Percentiles rank a stretch among this genome's conserved stretches.
These are phyloP conservation scores for Moniliella sp. DNA, from an alignment of 1,284 basidiomycete genomes.

Conservation along the genomic window DNA sequence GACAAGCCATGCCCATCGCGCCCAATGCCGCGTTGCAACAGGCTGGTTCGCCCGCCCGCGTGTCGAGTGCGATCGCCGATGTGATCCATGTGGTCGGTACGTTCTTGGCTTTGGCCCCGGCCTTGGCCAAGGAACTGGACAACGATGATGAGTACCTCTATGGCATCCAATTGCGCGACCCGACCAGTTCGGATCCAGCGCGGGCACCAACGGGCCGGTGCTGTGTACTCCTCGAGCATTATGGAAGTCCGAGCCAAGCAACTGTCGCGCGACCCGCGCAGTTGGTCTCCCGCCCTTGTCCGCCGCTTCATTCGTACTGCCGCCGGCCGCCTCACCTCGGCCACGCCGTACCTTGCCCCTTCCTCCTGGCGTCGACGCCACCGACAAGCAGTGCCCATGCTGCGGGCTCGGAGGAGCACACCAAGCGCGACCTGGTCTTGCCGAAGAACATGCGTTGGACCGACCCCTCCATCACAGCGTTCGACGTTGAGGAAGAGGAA, in stretches of 20 bases:
- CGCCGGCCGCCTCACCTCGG: slow-evolving; percentile 59
- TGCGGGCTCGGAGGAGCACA: too few relatives aligned
- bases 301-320: slow-evolving; percentile 86
- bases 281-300: slow-evolving; percentile 85
- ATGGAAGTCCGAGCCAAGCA: slow-evolving; percentile 58
- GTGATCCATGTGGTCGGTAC: slow-evolving; percentile 49
- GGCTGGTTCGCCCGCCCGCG: not conserved
- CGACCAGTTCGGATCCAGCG: too few relatives aligned
- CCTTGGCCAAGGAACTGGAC: slow-evolving; percentile 52
- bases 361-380: too few relatives aligned
- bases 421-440: too few relatives aligned
- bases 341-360: too few relatives aligned
- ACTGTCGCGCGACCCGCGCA: slow-evolving; percentile 65
- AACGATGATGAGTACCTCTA: slow-evolving; percentile 67
- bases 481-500: slow-evolving; percentile 9
- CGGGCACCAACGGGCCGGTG: too few relatives aligned
- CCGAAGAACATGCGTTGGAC: too few relatives aligned
- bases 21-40: not conserved
- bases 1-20: not conserved
- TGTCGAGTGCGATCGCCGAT: not conserved
- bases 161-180: slow-evolving; percentile 51
- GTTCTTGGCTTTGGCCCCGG: slow-evolving; percentile 52
- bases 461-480: slow-evolving; percentile 44
- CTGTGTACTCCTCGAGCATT: slow-evolving; percentile 42
- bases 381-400: too few relatives aligned